Conservation (phyloP, 495 filamentous ascomycete species). For the Cladorrhinum samala region DNA sequence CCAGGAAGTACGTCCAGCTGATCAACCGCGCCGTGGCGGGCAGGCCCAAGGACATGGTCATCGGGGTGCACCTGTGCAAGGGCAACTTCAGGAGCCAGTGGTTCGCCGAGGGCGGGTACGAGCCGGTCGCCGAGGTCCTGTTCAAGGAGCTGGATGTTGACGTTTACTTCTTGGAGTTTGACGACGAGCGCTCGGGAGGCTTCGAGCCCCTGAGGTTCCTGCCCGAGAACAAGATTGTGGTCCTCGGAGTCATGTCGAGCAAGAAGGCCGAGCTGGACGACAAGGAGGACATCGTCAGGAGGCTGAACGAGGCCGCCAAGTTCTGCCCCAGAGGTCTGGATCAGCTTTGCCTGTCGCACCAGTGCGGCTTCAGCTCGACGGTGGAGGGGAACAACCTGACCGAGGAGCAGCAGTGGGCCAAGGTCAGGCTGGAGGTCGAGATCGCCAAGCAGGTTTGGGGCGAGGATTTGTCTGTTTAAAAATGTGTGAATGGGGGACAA, state of each 20-base stretch:
- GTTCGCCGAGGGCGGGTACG: slow-evolving; percentile 64
- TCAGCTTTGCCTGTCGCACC: slow-evolving; percentile 57
- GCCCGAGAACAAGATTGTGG: slow-evolving; percentile 59
- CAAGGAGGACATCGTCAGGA: slow-evolving; percentile 52
- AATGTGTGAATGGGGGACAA: too few species aligned
- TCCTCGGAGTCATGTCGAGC: slow-evolving; percentile 60
- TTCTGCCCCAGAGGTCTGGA: slow-evolving; percentile 54
- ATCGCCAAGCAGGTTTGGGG: slow-evolving; percentile 47
- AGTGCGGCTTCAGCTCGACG: slow-evolving; percentile 64
- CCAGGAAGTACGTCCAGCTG: slow-evolving; percentile 54
- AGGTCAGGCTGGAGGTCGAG: slow-evolving; percentile 38
- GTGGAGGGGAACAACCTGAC: slow-evolving; percentile 56
- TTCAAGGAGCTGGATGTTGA: slow-evolving; percentile 60
- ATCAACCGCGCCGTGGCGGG: slow-evolving; percentile 57
- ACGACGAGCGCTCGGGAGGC: slow-evolving; percentile 59
- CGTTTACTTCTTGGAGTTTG: slow-evolving; percentile 65
- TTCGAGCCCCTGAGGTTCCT: slow-evolving; percentile 59
- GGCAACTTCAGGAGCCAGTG: slow-evolving; percentile 54
- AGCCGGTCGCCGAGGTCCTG: slow-evolving; percentile 58
- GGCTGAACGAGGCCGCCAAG: slow-evolving; percentile 54
- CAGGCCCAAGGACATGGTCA: slow-evolving; percentile 54
- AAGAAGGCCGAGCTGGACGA: slow-evolving; percentile 59
- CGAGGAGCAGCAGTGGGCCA: slow-evolving; percentile 54
- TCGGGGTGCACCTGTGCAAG: slow-evolving; percentile 61
- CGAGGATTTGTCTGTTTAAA: slow-evolving; percentile 34